phyloP scores from a whole-genome alignment of 202 grass and related monocot genomes.

The Panicum virgatum region DNA sequence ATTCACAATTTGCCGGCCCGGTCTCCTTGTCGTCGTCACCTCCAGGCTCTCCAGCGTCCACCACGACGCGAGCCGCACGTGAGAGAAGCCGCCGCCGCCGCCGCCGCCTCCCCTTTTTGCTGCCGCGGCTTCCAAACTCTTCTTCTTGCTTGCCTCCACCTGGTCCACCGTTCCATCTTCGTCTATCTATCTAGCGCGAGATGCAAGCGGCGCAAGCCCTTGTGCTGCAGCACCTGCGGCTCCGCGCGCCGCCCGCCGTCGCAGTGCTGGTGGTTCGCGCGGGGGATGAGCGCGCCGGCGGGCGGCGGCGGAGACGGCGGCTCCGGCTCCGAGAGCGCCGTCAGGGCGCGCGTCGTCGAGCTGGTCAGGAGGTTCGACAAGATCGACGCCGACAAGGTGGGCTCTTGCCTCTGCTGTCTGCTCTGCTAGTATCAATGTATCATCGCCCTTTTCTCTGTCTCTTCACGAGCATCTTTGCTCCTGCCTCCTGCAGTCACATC shows the following conservation, averaged over 20 bases:
- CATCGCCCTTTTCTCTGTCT: background rate
- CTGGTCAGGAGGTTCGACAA: constrained; percentile 70
- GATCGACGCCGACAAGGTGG: constrained; percentile 69
- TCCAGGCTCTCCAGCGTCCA: background rate
- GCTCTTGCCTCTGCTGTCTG: background rate
- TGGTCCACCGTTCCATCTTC: too few relatives aligned
- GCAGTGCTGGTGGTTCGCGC: background rate
- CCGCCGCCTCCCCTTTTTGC: background rate
- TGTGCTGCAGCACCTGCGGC: constrained; percentile 31
- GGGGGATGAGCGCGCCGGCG: background rate
- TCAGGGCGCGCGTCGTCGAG: constrained; percentile 45
- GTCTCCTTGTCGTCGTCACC: background rate
- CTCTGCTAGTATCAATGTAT: background rate
- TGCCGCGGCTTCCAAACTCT: background rate
- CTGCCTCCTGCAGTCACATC: background rate
- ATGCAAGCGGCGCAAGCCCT: constrained; percentile 22
- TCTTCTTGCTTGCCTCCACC: background rate
- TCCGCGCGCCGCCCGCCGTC: background rate
- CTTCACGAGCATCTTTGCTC: background rate
- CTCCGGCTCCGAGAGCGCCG: constrained; percentile 12
- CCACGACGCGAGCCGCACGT: constrained; percentile 16
- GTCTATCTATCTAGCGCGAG: background rate
- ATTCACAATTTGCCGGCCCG: background rate
- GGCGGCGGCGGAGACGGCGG: background rate
- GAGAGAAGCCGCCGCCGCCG: background rate